These are phyloP conservation scores for Holtermannia corniformis DNA, from an alignment of 768 basidiomycete genomes.

Conservation along the genomic window DNA sequence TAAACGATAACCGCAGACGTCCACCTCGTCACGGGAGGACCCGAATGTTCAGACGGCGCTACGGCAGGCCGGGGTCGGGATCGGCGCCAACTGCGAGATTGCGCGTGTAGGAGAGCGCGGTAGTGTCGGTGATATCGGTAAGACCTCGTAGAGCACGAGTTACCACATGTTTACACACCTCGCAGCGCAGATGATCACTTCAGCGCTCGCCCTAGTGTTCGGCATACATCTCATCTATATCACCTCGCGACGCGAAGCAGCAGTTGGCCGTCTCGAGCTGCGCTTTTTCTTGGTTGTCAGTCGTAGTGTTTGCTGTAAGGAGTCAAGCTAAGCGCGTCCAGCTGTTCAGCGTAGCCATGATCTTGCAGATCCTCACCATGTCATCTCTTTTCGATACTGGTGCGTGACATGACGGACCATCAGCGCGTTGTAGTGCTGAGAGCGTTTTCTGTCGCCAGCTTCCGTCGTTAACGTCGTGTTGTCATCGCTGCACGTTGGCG, in stretches of 20 bases:
- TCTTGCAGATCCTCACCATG: constrained; percentile 70
- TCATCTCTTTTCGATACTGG: constrained; percentile 69
- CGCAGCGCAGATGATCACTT: constrained; percentile 67
- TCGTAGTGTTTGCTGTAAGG: constrained; percentile 2
- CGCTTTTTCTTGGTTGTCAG: constrained; percentile 33
- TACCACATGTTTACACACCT: not conserved
- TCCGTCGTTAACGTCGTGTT: constrained; percentile 58
- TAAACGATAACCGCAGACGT: constrained; percentile 17
- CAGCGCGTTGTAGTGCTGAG: not conserved
- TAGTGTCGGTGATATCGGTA: constrained; percentile 53
- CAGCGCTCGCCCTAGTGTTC: constrained; percentile 61
- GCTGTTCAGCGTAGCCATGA: constrained; percentile 47
- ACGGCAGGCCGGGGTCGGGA: constrained; percentile 61
- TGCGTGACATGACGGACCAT: not conserved
- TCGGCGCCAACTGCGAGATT: constrained; percentile 74
- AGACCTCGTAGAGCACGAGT: constrained; percentile 44
- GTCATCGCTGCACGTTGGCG: constrained; percentile 67
- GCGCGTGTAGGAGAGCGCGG: constrained; percentile 49
- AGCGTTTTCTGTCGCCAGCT: constrained; percentile 39
- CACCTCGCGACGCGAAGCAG: constrained; percentile 64
- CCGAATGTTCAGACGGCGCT: constrained; percentile 44
- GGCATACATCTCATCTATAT: constrained; percentile 52
- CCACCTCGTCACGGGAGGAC: constrained; percentile 43
- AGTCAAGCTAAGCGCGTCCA: not conserved
- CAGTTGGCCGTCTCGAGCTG: constrained; percentile 56